Percentiles rank a stretch among this genome's conserved stretches.
Evolutionary conservation across 1,139 yeast species (phyloP).

Genomic region (Pichia inconspicua): DNA sequence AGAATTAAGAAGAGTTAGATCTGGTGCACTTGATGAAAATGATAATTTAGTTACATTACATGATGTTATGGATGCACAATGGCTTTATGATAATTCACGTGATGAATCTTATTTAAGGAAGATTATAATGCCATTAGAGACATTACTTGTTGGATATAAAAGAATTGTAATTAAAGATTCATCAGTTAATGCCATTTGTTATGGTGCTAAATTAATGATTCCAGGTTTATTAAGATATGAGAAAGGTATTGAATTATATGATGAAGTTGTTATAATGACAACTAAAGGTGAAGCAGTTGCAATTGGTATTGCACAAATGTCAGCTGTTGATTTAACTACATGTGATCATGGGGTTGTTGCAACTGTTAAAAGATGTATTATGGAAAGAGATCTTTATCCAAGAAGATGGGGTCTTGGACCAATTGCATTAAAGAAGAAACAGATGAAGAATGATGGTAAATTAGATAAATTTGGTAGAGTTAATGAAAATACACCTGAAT

Average conservation of each 20-base stretch:
- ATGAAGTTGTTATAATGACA: conserved; percentile 95
- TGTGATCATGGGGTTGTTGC: conserved; percentile 99
- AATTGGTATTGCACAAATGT: conserved; percentile 97
- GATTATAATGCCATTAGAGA: conserved; percentile 91
- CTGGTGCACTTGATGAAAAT: conserved; percentile 88
- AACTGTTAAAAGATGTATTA: conserved; percentile 96
- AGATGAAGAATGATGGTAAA: conserved; percentile 94
- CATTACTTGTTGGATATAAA: conserved; percentile 88
- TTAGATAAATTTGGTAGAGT: conserved; percentile 91
- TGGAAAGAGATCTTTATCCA: conserved; percentile 99
- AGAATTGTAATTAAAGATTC: conserved; percentile 97
- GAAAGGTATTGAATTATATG: conserved; percentile 94
- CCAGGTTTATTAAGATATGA: conserved; percentile 97
- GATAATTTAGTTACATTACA: conserved; percentile 93
- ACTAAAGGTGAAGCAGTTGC: conserved; percentile 99
- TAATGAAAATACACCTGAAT: conserved; percentile 87
- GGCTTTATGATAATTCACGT: conserved; percentile 93
- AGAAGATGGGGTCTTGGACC: conserved; percentile 99
- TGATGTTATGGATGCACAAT: conserved; percentile 96
- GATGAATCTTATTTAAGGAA: conserved; percentile 93
- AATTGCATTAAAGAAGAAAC: conserved; percentile 97
- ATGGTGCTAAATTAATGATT: conserved; percentile 98
- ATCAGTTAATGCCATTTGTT: conserved; percentile 96
- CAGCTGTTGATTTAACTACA: conserved; percentile 90
- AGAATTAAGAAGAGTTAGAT: conserved; percentile 97